Base-by-base conservation (phyloP, 2,329 filamentous ascomycete genomes). In the Scortechinia acanthostroma region DNA sequence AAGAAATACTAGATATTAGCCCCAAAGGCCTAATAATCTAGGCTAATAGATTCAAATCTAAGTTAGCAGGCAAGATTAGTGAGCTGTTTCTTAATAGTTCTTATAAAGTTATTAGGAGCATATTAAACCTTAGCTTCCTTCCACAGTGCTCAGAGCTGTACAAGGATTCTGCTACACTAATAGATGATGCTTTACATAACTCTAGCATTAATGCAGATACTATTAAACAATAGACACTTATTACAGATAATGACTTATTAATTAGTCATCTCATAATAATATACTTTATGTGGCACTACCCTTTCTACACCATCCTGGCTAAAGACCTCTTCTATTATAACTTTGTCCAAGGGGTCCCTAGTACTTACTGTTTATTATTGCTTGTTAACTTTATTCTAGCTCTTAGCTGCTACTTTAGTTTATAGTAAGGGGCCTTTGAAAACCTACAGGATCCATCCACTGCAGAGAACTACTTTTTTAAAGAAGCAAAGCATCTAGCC, bases 281-380 rank as follows among this genome's bases (percentile, higher is more conserved):
- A 87, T 98, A 98, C 65, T 97, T 97, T 66, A 89, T 83, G 54
- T 97, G 93, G 86, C 93, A 97, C 63, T 97, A 97, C 62, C 84
- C 90, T 16, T 97, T 93, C 65, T 98, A 97, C 61, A 91, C 90
- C 3, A 93, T 88, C 0, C 70, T 97, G 4, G 91, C 90, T 13
- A 94, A 88, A 60, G 81, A 76, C 28, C 69, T 95, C 23, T 97
- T 98, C 59, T 91, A 88, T 58, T 77, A 83, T 35, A 91, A 97
- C 59, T 96, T 95, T 54, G 62, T 84, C 37, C 76, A 74, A 15
- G 91, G 93, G 69, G 70, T n/a, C 46, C 68, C 68, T 42, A 86
- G 81, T 0, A 73, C 83, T 4, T 91, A 96, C 61, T 97, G 93
- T 62, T 95, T 91, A 0, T 80, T 90, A 1, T 65, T 97, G 44